Percentiles rank a stretch among this genome's conserved stretches.
Conservation (phyloP, 495 filamentous ascomycete genomes). For the Aspergillus sparsus region DNA sequence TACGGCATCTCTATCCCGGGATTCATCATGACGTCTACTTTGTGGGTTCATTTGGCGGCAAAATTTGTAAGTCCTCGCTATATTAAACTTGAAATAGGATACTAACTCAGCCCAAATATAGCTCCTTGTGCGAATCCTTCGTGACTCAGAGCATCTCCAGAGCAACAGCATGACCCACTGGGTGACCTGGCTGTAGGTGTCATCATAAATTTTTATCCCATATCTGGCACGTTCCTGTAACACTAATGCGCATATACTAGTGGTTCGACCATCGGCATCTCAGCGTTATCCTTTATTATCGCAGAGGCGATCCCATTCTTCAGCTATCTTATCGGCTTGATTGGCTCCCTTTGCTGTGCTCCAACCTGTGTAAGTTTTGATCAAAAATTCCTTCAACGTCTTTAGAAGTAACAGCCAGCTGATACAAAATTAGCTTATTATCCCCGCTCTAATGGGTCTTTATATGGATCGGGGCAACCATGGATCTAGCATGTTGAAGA, state of each 20-base stretch:
- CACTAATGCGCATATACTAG: not conserved
- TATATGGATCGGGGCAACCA: constrained; percentile 1
- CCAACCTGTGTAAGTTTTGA: constrained; percentile 13
- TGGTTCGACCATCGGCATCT: constrained; percentile 50
- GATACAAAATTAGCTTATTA: not conserved
- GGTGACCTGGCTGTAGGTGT: constrained; percentile 48
- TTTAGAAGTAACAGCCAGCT: not conserved
- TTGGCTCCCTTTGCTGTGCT: constrained; percentile 35
- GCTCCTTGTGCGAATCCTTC: constrained; percentile 58
- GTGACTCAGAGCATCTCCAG: constrained; percentile 53
- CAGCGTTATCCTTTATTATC: constrained; percentile 62
- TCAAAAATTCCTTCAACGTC: not conserved
- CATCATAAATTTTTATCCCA: not conserved
- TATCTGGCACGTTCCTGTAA: not conserved
- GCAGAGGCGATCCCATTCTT: constrained; percentile 69
- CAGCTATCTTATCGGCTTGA: constrained; percentile 55
- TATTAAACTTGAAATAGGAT: not conserved
- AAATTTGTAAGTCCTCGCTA: constrained; percentile 1
- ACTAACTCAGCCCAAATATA: constrained; percentile 32
- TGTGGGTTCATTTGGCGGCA: constrained; percentile 56
- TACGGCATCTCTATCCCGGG: constrained; percentile 76
- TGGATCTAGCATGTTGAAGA: not conserved
- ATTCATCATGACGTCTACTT: constrained; percentile 52
- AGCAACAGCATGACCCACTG: constrained; percentile 46
- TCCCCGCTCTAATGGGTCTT: not conserved